Evolutionary conservation across 176 grass and related monocot genomes (phyloP).

Genomic region (Saccharum officinarum): DNA sequence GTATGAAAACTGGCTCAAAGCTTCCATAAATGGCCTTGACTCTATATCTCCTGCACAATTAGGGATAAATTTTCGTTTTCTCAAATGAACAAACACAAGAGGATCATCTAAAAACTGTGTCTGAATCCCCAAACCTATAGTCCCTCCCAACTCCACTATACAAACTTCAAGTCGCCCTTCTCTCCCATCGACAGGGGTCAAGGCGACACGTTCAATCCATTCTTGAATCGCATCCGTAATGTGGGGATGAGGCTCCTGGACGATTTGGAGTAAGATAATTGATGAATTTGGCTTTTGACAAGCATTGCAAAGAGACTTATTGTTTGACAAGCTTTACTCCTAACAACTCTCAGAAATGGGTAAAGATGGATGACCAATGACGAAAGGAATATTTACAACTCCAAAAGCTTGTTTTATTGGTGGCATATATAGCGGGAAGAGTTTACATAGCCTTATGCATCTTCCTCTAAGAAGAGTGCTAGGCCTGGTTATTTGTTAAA

Average conservation of each 20-base stretch:
- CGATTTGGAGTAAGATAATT: too few species aligned
- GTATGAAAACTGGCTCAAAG: conserved; percentile 59
- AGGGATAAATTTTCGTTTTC: conserved; percentile 7
- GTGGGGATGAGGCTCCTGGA: background rate
- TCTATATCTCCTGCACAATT: conserved; percentile 63
- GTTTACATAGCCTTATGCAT: too few species aligned
- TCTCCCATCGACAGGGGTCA: conserved; percentile 48
- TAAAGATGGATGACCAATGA: too few species aligned
- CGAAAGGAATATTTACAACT: too few species aligned
- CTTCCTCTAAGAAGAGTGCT: too few species aligned
- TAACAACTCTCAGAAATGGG: too few species aligned
- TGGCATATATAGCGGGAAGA: too few species aligned
- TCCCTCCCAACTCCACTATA: conserved; percentile 50
- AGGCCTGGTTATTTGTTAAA: too few species aligned
- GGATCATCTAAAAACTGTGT: background rate
- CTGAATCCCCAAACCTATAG: conserved; percentile 39
- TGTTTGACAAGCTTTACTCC: too few species aligned
- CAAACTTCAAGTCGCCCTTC: conserved; percentile 47
- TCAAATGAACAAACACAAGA: conserved; percentile 2
- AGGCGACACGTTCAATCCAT: conserved; percentile 50
- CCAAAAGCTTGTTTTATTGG: too few species aligned
- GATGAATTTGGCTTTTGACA: too few species aligned
- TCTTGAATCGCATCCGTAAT: conserved; percentile 62
- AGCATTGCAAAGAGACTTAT: too few species aligned
- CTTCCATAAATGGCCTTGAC: conserved; percentile 57